phyloP scores from a whole-genome alignment of 495 filamentous ascomycete species.

The Talaromyces liani region DNA sequence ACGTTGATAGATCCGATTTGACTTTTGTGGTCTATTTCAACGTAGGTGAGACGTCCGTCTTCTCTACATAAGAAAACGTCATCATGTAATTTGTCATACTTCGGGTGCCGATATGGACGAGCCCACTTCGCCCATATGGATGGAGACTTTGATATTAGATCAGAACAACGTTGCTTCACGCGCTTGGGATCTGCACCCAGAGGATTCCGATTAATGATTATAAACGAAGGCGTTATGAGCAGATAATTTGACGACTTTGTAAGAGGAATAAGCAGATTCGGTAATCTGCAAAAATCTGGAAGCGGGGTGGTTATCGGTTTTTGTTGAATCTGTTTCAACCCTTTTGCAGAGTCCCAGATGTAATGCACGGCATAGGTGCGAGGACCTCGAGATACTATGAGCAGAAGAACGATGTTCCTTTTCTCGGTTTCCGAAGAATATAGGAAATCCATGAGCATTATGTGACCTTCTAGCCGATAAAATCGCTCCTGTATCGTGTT shows the following conservation, averaged over 20 bases:
- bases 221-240: conserved; percentile 48
- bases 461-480: conserved; percentile 59
- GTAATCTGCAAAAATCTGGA: conserved; percentile 52
- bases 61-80: conserved; percentile 74
- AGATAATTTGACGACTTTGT: conserved; percentile 58
- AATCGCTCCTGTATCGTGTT: conserved; percentile 37
- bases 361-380: conserved; percentile 60
- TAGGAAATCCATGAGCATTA: conserved; percentile 84
- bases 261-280: conserved; percentile 61
- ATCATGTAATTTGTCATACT: conserved; percentile 54
- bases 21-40: conserved; percentile 51
- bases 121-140: conserved; percentile 60
- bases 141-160: conserved; percentile 25
- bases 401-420: conserved; percentile 62
- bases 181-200: background rate
- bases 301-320: conserved; percentile 43
- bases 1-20: conserved; percentile 28
- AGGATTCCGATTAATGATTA: conserved; percentile 22
- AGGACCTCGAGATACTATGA: conserved; percentile 56
- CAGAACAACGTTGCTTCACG: conserved; percentile 49
- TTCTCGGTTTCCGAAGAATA: conserved; percentile 56
- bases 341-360: conserved; percentile 58
- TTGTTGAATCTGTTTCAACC: conserved; percentile 25
- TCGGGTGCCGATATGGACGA: conserved; percentile 53
- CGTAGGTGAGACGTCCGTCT: conserved; percentile 64